Evolutionary conservation across 2,329 filamentous ascomycete genomes (phyloP).

Genomic region (Chaetomium sp.): DNA sequence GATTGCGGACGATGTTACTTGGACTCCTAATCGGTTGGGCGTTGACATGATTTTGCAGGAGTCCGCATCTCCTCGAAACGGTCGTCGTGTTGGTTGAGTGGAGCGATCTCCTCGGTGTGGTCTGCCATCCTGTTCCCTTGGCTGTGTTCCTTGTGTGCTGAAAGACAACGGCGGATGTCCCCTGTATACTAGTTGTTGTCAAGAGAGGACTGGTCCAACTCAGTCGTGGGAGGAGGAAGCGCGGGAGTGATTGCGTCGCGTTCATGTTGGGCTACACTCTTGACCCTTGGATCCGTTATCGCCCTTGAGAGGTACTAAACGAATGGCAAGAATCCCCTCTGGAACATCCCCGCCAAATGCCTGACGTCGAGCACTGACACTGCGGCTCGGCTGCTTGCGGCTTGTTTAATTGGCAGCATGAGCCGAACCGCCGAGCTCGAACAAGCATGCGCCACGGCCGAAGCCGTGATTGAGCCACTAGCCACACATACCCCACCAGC

Average conservation of each 20-base stretch:
- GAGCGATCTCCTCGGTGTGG: conserved; percentile 17
- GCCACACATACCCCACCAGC: neutral
- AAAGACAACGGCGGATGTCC: conserved; percentile 28
- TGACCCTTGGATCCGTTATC: neutral
- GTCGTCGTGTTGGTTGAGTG: conserved; percentile 22
- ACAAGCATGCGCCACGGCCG: conserved; percentile 12
- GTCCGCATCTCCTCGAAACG: neutral
- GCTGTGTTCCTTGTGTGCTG: conserved; percentile 19
- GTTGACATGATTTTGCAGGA: neutral
- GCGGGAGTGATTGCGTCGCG: conserved; percentile 49
- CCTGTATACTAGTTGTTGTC: conserved; percentile 33
- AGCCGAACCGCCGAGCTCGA: neutral
- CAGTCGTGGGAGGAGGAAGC: conserved; percentile 57
- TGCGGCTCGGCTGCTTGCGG: conserved; percentile 22
- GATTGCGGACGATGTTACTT: conserved; percentile 35
- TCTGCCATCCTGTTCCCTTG: conserved; percentile 25
- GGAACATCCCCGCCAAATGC: neutral
- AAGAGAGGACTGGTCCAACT: conserved; percentile 51
- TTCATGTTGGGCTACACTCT: conserved; percentile 32
- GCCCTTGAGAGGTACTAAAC: neutral
- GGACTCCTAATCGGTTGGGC: conserved; percentile 12
- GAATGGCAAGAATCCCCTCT: neutral
- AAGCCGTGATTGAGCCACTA: neutral
- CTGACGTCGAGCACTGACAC: conserved; percentile 1
- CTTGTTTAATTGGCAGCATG: conserved; percentile 10